Evolutionary conservation across 2,329 filamentous ascomycete species (phyloP), one percentile per base, ranked within the genome.

Genomic region (Geoglossum cookeanum): DNA sequence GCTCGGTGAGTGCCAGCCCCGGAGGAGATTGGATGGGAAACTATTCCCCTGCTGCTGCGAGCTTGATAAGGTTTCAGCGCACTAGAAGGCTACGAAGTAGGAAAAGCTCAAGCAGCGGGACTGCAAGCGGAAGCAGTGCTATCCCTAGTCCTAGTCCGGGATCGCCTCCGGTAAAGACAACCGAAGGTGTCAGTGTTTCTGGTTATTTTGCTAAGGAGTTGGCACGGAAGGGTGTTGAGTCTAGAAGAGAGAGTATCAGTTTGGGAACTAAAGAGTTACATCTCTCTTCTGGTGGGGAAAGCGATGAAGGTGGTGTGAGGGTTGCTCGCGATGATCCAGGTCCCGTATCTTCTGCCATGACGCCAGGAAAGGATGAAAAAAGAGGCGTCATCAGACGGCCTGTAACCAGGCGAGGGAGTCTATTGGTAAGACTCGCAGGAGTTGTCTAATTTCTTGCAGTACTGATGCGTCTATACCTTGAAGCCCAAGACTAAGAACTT

Each of bases 401-500:
- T 0, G 91, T 97, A 5, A 94, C 88, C 5, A 78, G 92, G 55
- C 79, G 91, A 59, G 87, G 90, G 6, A 98, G 94, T 69, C 76
- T 98, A 60, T 70, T 98, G 66, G 87, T 92, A 75, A 68, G 83
- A 72, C 32, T 44, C 48, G 22, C 32, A 37, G 15, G 9, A n/a
- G 4, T 17, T 11, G 3, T 29, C n/a, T 22, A 37, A 9, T n/a
- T 27, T 17, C 27, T 27, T 45, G 6, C 29, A 11, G 39, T 55
- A 22, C 54, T 48, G 33, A 53, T 45, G 5, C 45, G 32, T 35
- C 32, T 44, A 27, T 56, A 9, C 37, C 27, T 54, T 56, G 3
- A 62, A 94, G 87, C 92, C 94, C 11, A 98, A 97, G 74, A 92
- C 91, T 0, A 94, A 95, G 71, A 89, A 85, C 0, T 98, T 98